Evolutionary conservation across 257 asterid genomes (phyloP), one percentile per base, ranked within the genome.

Genomic region (Echium plantagineum): DNA sequence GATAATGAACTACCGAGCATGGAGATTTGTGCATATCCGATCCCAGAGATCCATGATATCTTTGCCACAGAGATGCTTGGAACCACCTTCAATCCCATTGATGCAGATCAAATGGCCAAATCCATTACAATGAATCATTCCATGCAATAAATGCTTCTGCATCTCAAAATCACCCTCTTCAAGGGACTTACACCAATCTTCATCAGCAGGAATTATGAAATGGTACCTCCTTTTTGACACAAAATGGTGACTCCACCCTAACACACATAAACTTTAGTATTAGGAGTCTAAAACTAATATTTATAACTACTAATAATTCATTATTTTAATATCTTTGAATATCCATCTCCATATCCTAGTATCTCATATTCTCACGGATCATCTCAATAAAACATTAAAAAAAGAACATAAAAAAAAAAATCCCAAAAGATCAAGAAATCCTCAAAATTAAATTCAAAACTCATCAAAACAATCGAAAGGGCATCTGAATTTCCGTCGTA

Each of bases 1-100:
- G 51, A 26, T 12, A 21, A 72, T 52, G 12, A 46, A 13, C 60
- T 76, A 91, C 98, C 97, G 66, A 17, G 75, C 77, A 22, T 62
- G 72, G 64, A 91, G 90, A 66, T 71, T 26, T 3, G 78, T 69
- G 66, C 97, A 88, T 64, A 91, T 74, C 28, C 98, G 83, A 66
- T 91, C 95, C 98, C 96, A 91, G 15, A 91, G 83, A 66, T 85
- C 94, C 96, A 91, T 82, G n/a, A 78, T 74, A 53, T 93, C 98
- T 67, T 70, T 62, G 53, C 97, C 98, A 60, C 62, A 66, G 0
- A 93, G 71, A 69, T 55, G 60, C 59, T 78, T 75, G 7, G 95
- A 88, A 12, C 95, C 97, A 9, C 98, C 91, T 72, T 86, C 94
- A 48, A 89, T 74, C 48, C 98, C 98, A 68, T 89, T 88, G 54